Evolutionary conservation across 2,329 filamentous ascomycete species (phyloP), one percentile per base, ranked within the genome.

Genomic region (Exophiala dermatitidis): DNA sequence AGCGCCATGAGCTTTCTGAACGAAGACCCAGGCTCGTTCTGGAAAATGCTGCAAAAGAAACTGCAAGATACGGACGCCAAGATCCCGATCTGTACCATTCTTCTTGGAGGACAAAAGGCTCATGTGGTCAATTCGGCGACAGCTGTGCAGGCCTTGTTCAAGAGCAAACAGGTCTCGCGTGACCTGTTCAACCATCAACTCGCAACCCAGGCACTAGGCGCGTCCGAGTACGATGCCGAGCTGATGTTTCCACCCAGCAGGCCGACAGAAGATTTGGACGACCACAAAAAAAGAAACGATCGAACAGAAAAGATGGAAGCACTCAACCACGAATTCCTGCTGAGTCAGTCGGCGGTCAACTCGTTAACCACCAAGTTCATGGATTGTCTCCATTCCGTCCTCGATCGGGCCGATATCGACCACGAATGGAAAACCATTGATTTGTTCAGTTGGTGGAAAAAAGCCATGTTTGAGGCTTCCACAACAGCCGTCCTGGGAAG

Each of bases 401-500:
- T 38, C 7, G 36, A 38, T n/a, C 36, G 28, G 1, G 36, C 37
- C 6, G 41, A 48, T 3, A 12, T 53, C 10, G 37, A 47, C 36
- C 8, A 33, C 26, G 50, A 53, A 40, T 53, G 50, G 50, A 53
- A 47, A 28, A 41, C 44, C n/a, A 12, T 53, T n/a, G 33, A 54
- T 48, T 42, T 47, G 8, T 32, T 43, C 2, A 5, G 44, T n/a
- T 53, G 50, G 50, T 31, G 32, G 41, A 53, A 43, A 30, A 53
- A 26, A 19, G 19, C n/a, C 36, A 41, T 48, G 28, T 51, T 47
- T 12, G 6, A 30, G 4, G 37, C 54, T 3, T 50, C 55, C 36
- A 50, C 54, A 5, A 51, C 63, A 2, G 64, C 68, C 1, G 61
- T 73, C 3, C 68, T 72, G 44, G 72, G 72, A n/a, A 68, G 67